Conservation (phyloP, 2,329 filamentous ascomycete genomes). For the Trichoderma arundinaceum region DNA sequence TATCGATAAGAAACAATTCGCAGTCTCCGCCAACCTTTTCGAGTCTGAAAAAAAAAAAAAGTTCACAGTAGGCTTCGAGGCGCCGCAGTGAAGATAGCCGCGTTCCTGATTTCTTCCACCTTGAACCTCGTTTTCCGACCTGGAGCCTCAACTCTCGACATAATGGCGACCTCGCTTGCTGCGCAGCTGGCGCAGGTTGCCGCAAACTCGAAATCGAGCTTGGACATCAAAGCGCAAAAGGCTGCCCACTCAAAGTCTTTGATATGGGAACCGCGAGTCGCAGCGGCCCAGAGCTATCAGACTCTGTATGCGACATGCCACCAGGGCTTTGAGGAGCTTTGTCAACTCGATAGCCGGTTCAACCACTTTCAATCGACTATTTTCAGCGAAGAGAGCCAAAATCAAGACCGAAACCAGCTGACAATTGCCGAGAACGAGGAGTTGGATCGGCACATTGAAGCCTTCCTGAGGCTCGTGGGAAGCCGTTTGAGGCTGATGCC, state of each 20-base stretch:
- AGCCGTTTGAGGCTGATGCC: conserved; percentile 81
- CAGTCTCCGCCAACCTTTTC: conserved; percentile 35
- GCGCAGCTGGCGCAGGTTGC: conserved; percentile 94
- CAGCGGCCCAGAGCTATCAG: conserved; percentile 87
- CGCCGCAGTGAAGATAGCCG: conserved; percentile 34
- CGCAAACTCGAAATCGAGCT: conserved; percentile 83
- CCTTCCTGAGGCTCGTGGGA: conserved; percentile 81
- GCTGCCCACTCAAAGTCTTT: conserved; percentile 91
- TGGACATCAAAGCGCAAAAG: conserved; percentile 93
- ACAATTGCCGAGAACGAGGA: conserved; percentile 80
- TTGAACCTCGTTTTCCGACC: conserved; percentile 6
- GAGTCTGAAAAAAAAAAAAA: conserved; percentile 40
- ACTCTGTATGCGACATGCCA: conserved; percentile 84
- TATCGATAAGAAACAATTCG: conserved; percentile 43
- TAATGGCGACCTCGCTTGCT: conserved; percentile 85
- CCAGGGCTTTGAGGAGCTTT: conserved; percentile 90
- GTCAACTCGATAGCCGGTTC: conserved; percentile 83
- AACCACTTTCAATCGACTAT: conserved; percentile 74
- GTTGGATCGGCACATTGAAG: conserved; percentile 76
- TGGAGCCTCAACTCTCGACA: conserved; percentile 37
- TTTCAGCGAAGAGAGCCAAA: conserved; percentile 93
- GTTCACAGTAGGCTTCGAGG: conserved; percentile 40
- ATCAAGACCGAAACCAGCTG: conserved; percentile 85
- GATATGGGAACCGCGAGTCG: conserved; percentile 86
- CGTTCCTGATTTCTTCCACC: conserved; percentile 33